Evolutionary conservation across 1,139 yeast species (phyloP), one percentile per base, ranked within the genome.

Genomic region (Maudiozyma humilis): DNA sequence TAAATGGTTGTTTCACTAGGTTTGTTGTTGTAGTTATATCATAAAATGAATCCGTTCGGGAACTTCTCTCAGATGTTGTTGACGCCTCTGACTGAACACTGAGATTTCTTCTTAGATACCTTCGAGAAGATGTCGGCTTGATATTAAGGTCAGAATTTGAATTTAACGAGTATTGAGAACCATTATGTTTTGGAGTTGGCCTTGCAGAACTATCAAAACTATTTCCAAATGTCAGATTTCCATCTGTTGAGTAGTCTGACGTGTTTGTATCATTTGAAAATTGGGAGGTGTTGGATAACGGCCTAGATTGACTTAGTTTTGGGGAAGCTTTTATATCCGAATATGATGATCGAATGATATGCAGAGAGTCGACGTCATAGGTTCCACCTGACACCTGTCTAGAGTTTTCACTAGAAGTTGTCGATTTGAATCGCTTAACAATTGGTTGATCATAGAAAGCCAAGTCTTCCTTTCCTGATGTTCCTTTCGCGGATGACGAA

Each of bases 211-310:
- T 15, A 51, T 49, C 53, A 2, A 51, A 40, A 18, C 44, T 46
- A 40, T 47, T 55, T 39, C 50, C 50, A 14, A 60, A 57, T 1
- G 63, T 53, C 8, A 51, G 51, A 19, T 59, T 58, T 0, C 63
- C 66, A 49, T 63, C 66, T 6, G 65, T 62, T 0, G 68, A 64
- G 44, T 62, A 60, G 40, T 64, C 68, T 3, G 64, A 65, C 27
- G 52, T 56, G 23, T 75, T 73, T 1, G 79, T 75, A 51, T 75
- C 68, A 52, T 79, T 83, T 42, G 84, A 78, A 34, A 73, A 55
- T 51, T 79, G 85, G 0, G 89, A 81, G 2, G 81, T 65, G 64
- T 80, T 75, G 0, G 89, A 81, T 4, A 78, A 69, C 2, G 89
- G 88, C 43, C 91, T 65, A 3, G 72, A 66, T 43, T 71, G 63